Percentiles rank a stretch among this genome's conserved stretches.
Evolutionary conservation across 148 eudicot genomes (phyloP).

Genomic region (Amaranthus cruentus): DNA sequence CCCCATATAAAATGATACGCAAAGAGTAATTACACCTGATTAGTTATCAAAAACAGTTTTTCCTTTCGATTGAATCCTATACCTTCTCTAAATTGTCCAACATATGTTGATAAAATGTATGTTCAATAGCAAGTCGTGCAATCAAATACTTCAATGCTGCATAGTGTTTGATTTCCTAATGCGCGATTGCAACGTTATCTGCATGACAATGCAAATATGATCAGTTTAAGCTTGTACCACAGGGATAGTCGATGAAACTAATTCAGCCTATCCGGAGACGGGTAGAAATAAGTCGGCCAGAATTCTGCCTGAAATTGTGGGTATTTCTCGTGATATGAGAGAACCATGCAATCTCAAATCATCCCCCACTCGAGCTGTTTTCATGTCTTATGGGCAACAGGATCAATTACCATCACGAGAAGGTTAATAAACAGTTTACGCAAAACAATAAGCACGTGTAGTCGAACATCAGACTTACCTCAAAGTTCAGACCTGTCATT

Average conservation of each 20-base stretch:
- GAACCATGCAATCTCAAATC: neutral
- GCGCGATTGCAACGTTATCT: neutral
- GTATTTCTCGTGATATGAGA: neutral
- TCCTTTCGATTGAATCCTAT: neutral
- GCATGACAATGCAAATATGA: neutral
- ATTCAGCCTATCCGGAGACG: too few relatives aligned
- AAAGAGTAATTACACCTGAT: slow-evolving; percentile 1
- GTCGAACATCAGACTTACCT: slow-evolving; percentile 22
- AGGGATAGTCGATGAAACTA: neutral
- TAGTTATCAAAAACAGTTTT: neutral
- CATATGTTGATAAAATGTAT: neutral
- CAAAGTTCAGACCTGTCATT: slow-evolving; percentile 2
- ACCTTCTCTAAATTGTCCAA: neutral
- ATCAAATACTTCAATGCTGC: slow-evolving; percentile 4
- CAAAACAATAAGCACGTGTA: neutral
- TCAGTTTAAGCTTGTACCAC: neutral
- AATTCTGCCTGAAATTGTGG: neutral
- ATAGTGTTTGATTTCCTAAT: neutral
- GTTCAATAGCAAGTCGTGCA: neutral
- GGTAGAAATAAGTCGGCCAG: neutral
- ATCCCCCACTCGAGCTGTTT: neutral
- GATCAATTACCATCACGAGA: neutral
- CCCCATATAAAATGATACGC: neutral
- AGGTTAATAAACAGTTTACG: neutral
- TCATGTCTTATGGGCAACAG: neutral